phyloP scores from a whole-genome alignment of 305 asterid species.

The Fraxinus floribunda region DNA sequence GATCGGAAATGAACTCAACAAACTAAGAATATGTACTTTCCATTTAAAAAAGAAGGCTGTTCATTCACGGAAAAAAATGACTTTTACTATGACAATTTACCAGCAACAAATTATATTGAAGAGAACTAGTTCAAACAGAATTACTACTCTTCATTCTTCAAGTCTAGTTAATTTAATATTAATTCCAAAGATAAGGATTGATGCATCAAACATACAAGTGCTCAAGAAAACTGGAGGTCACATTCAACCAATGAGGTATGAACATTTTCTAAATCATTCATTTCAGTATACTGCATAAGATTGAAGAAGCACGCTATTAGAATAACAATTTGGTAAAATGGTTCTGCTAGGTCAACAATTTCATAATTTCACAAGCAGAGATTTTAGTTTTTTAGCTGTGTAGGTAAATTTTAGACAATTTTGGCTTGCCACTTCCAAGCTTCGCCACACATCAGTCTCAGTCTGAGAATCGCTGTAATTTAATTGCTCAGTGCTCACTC shows the following conservation, averaged over 20 bases:
- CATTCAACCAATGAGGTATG: not conserved
- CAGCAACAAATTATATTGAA: slow-evolving; percentile 4
- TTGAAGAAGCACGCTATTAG: slow-evolving; percentile 14
- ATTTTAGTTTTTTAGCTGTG: not conserved
- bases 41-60: not conserved
- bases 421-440: not conserved
- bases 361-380: not conserved
- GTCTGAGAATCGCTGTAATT: not conserved
- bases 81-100: slow-evolving; percentile 8
- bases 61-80: not conserved
- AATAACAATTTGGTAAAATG: not conserved
- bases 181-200: not conserved
- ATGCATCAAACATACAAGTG: slow-evolving; percentile 20
- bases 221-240: slow-evolving; percentile 12
- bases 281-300: slow-evolving; percentile 42
- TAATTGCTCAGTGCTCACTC: not conserved
- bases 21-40: not conserved
- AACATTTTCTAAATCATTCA: slow-evolving; percentile 30
- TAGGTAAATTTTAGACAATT: not conserved
- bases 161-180: not conserved
- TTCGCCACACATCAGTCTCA: not conserved
- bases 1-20: not conserved
- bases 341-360: not conserved
- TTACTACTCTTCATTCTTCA: not conserved
- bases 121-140: not conserved